Conservation (phyloP, 2,329 filamentous ascomycete species). For the Anthostomella pinea region DNA sequence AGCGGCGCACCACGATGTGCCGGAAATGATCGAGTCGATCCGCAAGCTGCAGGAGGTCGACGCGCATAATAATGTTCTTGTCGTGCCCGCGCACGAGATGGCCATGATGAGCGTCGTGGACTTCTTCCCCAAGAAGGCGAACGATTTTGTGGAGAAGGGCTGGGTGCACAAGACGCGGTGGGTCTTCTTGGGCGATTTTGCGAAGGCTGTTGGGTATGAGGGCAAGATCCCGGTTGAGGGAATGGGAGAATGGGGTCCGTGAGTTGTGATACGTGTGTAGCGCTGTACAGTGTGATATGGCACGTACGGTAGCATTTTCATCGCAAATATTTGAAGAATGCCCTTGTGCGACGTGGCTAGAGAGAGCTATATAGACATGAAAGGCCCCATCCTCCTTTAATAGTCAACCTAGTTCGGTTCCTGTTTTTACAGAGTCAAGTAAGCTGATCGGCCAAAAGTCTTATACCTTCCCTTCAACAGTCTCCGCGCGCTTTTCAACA, state of each 20-base stretch:
- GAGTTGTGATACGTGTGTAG: too few relatives aligned
- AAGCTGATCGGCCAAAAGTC: background rate
- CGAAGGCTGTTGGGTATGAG: conserved; percentile 36
- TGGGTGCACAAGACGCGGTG: conserved; percentile 46
- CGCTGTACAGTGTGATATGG: too few relatives aligned
- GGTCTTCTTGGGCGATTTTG: conserved; percentile 50
- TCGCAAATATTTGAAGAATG: too few relatives aligned
- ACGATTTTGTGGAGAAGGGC: conserved; percentile 44
- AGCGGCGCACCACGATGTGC: conserved; percentile 10
- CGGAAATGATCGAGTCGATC: conserved; percentile 28
- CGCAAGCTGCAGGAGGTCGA: conserved; percentile 20
- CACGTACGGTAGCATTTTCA: too few relatives aligned
- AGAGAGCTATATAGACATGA: too few relatives aligned
- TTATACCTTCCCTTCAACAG: conserved; percentile 4
- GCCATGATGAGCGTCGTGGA: conserved; percentile 37
- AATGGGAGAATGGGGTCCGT: conserved; percentile 16
- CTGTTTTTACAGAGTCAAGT: too few relatives aligned
- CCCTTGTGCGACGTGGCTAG: too few relatives aligned
- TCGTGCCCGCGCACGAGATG: conserved; percentile 22
- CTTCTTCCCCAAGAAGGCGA: conserved; percentile 48
- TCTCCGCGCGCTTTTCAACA: background rate
- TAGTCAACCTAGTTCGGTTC: too few relatives aligned
- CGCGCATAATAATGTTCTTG: conserved; percentile 21
- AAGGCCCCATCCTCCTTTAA: too few relatives aligned
- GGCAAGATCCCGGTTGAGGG: conserved; percentile 19